A percentile compares a stretch with the other conserved stretches of the same genome.
Conservation (phyloP, 2,329 filamentous ascomycete species). For the Pestalotiopsis sp. region DNA sequence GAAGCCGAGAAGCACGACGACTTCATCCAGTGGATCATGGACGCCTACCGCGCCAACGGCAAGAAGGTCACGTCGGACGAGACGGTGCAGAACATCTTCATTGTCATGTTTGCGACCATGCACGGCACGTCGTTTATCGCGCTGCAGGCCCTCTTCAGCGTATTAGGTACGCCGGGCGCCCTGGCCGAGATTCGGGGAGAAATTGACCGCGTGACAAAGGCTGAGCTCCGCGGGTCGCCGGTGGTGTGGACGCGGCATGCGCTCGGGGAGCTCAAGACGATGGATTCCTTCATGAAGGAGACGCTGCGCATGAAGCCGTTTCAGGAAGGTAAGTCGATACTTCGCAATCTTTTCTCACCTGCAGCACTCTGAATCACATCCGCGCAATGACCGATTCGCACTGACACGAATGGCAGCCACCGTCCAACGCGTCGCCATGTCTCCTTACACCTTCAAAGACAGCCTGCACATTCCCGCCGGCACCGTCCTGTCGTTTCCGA, state of each 20-base stretch:
- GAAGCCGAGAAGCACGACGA: not conserved
- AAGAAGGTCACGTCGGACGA: conserved; percentile 4
- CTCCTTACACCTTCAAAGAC: conserved; percentile 20
- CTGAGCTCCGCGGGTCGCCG: not conserved
- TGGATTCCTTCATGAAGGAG: conserved; percentile 26
- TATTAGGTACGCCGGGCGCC: not conserved
- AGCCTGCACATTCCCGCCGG: conserved; percentile 21
- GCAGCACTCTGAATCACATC: too few species aligned
- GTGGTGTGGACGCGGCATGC: conserved; percentile 15
- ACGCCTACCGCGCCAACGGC: not conserved
- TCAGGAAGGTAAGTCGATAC: conserved; percentile 9
- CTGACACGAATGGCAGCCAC: conserved; percentile 15
- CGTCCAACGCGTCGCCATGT: conserved; percentile 16
- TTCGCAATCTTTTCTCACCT: too few species aligned
- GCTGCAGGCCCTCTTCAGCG: conserved; percentile 15
- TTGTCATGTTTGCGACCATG: conserved; percentile 19
- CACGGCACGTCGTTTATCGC: conserved; percentile 10
- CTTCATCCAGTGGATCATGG: not conserved
- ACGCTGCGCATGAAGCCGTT: conserved; percentile 17
- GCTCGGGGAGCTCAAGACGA: conserved; percentile 12
- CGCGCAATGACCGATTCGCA: not conserved
- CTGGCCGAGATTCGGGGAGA: not conserved
- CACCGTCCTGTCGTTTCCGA: conserved; percentile 21
- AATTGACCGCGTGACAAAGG: not conserved
- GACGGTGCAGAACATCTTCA: conserved; percentile 16